Evolutionary conservation across 164 flowering plant species (phyloP).

Genomic region (Brasenia schreberi): DNA sequence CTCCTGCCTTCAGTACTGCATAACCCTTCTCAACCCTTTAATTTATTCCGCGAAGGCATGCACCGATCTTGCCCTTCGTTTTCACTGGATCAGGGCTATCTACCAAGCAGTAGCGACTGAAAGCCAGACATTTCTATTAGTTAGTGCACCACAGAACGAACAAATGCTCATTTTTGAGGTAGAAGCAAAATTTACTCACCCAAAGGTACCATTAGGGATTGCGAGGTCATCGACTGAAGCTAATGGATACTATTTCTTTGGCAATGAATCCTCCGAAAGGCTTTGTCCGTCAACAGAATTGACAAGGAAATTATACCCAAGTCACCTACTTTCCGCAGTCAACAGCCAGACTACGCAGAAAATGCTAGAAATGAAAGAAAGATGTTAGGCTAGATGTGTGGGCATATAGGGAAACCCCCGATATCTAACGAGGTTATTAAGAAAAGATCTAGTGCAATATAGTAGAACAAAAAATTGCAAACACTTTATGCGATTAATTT

Average conservation of each 20-base stretch:
- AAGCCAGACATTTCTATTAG: neutral
- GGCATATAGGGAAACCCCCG: too few species aligned
- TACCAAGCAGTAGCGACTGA: constrained; percentile 5
- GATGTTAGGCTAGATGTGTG: too few species aligned
- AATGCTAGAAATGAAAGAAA: too few species aligned
- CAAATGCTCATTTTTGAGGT: too few species aligned
- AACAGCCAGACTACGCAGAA: too few species aligned
- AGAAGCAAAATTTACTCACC: neutral
- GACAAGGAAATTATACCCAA: too few species aligned
- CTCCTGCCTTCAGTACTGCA: neutral
- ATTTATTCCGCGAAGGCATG: neutral
- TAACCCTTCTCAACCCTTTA: neutral
- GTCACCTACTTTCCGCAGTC: neutral
- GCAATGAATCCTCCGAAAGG: constrained; percentile 17
- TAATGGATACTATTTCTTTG: constrained; percentile 20
- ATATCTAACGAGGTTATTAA: too few species aligned
- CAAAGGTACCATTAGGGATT: neutral
- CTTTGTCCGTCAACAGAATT: constrained; percentile 20
- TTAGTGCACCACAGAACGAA: too few species aligned
- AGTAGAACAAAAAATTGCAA: too few species aligned
- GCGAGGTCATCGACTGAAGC: neutral
- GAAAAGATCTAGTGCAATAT: too few species aligned
- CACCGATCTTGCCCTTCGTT: neutral
- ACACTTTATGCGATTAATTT: too few species aligned
- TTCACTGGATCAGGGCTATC: neutral